A percentile compares a stretch with the other conserved stretches of the same genome.
These are phyloP conservation scores for Physcomitrellopsis africana DNA, from an alignment of 225 moss, liverwort and hornwort genomes.

Conservation along the genomic window DNA sequence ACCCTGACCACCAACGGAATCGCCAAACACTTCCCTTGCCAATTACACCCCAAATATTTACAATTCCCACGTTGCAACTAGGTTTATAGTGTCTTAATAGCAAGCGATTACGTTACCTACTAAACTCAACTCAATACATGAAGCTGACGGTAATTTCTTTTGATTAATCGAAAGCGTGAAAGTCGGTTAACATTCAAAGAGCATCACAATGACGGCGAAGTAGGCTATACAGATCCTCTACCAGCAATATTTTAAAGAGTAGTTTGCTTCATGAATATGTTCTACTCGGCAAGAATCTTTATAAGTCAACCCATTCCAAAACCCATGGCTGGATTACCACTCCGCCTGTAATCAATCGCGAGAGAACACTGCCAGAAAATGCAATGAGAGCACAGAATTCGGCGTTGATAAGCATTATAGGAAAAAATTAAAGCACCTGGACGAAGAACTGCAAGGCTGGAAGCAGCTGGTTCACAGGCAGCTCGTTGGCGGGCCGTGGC, in stretches of 20 bases:
- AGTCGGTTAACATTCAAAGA: background rate
- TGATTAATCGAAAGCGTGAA: background rate
- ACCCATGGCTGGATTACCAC: background rate
- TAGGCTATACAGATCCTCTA: background rate
- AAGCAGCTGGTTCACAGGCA: slow-evolving; percentile 62
- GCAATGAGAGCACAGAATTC: background rate
- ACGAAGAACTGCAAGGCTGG: slow-evolving; percentile 81
- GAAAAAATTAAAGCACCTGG: slow-evolving; percentile 43
- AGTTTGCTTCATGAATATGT: background rate
- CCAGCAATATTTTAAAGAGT: background rate
- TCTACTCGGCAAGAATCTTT: slow-evolving; percentile 7
- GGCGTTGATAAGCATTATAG: background rate
- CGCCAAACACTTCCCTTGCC: background rate
- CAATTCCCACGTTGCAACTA: background rate
- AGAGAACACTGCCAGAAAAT: background rate
- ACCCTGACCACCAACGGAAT: background rate
- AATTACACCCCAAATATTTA: no score
- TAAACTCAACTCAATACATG: no score
- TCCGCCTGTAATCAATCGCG: background rate
- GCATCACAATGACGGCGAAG: background rate
- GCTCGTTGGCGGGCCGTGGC: slow-evolving; percentile 46
- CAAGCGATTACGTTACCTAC: no score
- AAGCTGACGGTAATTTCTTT: background rate
- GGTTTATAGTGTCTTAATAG: no score
- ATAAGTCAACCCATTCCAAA: background rate